phyloP scores from a whole-genome alignment of 2,329 filamentous ascomycete species.

The Cytospora schulzeri region DNA sequence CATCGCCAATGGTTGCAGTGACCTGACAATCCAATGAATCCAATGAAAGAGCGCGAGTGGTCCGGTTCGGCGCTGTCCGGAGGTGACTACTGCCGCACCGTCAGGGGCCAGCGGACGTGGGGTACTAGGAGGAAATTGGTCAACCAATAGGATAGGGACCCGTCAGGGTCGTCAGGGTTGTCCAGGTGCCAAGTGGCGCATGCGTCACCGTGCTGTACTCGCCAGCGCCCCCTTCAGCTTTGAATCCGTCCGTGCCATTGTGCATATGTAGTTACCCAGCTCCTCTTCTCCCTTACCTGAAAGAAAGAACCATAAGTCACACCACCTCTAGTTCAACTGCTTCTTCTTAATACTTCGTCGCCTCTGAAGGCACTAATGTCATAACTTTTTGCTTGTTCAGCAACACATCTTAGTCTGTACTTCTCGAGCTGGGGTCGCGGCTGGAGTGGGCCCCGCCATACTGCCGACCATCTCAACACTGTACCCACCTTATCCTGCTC shows the following conservation, averaged over 20 bases:
- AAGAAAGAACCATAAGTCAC: not conserved
- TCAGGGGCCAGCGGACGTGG: not conserved
- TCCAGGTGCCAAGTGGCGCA: not conserved
- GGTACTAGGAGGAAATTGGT: not conserved
- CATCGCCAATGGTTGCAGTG: constrained; percentile 9
- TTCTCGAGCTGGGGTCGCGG: constrained; percentile 8
- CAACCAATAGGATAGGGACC: constrained; percentile 3
- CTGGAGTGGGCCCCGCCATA: constrained; percentile 19
- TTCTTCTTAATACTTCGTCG: not conserved
- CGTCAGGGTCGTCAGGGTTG: not conserved
- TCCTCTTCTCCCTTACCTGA: not conserved
- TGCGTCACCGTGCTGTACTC: not conserved
- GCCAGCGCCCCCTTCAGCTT: not conserved
- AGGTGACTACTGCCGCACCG: not conserved
- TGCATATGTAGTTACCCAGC: not conserved
- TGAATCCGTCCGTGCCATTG: not conserved
- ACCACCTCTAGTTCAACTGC: not conserved
- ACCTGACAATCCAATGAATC: not conserved
- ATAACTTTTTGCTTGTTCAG: not conserved
- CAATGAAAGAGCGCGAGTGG: not conserved
- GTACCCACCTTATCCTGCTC: not conserved
- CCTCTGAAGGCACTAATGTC: not conserved
- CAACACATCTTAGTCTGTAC: not conserved
- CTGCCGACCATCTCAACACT: constrained; percentile 3
- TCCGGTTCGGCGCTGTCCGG: not conserved